phyloP scores from a whole-genome alignment of 148 eudicot genomes.

The Persicaria tinctoria region DNA sequence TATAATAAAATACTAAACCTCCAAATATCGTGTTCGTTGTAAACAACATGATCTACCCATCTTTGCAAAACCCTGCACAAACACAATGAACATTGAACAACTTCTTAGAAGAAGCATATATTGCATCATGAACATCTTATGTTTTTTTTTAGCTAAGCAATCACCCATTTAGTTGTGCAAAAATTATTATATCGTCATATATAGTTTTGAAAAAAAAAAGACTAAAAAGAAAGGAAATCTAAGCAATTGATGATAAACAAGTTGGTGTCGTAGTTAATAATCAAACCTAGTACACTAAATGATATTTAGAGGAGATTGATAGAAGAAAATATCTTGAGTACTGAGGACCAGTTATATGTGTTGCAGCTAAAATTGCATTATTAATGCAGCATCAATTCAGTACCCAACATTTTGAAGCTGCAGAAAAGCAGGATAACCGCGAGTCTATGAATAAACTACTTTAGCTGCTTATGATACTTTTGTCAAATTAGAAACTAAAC shows the following conservation, averaged over 20 bases:
- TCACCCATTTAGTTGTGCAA: too few relatives aligned
- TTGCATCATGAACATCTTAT: neutral
- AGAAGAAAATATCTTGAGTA: constrained; percentile 61
- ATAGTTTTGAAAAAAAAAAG: too few relatives aligned
- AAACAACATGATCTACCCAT: constrained; percentile 88
- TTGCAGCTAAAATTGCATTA: constrained; percentile 57
- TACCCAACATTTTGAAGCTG: constrained; percentile 99
- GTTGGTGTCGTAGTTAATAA: neutral
- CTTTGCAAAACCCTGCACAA: constrained; percentile 74
- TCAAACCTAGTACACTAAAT: constrained; percentile 10
- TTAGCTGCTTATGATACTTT: too few relatives aligned
- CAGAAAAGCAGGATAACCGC: constrained; percentile 9
- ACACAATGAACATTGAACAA: constrained; percentile 6
- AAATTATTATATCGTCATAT: too few relatives aligned
- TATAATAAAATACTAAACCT: constrained; percentile 36
- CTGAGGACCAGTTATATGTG: constrained; percentile 92
- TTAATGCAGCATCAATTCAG: constrained; percentile 95
- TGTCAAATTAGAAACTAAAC: too few relatives aligned
- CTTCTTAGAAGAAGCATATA: neutral
- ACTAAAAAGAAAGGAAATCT: too few relatives aligned
- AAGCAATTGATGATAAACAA: neutral
- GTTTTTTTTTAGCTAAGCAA: too few relatives aligned
- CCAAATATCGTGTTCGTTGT: constrained; percentile 78
- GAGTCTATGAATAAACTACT: neutral
- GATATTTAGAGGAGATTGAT: neutral